Evolutionary conservation across 1,139 yeast species (phyloP).

Genomic region (Zygosaccharomyces sapae): DNA sequence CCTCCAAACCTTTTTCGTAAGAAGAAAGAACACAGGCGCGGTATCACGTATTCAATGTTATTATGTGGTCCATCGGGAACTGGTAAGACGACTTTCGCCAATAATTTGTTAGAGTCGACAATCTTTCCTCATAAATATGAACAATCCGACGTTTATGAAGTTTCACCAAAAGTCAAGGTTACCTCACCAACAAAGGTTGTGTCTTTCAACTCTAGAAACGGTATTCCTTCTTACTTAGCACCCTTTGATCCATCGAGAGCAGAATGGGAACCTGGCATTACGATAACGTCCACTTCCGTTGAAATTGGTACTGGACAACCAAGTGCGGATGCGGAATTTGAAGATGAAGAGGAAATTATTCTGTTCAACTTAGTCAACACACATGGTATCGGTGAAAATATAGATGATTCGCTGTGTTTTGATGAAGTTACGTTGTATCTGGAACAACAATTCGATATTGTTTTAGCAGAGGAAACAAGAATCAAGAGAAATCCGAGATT

Average conservation of each 20-base stretch:
- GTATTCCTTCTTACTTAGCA: constrained; percentile 32
- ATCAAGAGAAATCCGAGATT: constrained; percentile 76
- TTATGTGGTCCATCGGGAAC: constrained; percentile 73
- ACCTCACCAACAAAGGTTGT: constrained; percentile 36
- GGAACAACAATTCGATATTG: constrained; percentile 80
- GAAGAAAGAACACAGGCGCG: constrained; percentile 76
- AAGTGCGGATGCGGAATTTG: constrained; percentile 29
- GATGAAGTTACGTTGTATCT: constrained; percentile 68
- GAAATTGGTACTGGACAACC: constrained; percentile 44
- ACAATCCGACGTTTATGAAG: constrained; percentile 20
- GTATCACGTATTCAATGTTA: constrained; percentile 75
- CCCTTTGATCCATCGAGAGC: constrained; percentile 40
- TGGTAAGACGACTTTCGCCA: constrained; percentile 80
- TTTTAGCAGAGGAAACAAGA: constrained; percentile 72
- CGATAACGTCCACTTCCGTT: constrained; percentile 63
- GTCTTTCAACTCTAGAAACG: constrained; percentile 37
- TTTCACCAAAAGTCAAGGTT: constrained; percentile 33
- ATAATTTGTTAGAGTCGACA: constrained; percentile 63
- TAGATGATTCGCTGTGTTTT: constrained; percentile 62
- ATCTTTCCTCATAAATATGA: constrained; percentile 55
- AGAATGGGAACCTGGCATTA: constrained; percentile 52
- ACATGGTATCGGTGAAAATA: constrained; percentile 74
- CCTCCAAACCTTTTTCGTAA: constrained; percentile 32
- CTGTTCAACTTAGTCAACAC: constrained; percentile 63
- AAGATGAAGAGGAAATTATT: constrained; percentile 53